Evolutionary conservation across 2,329 filamentous ascomycete genomes (phyloP).

Genomic region (Aspergillus chevalieri): DNA sequence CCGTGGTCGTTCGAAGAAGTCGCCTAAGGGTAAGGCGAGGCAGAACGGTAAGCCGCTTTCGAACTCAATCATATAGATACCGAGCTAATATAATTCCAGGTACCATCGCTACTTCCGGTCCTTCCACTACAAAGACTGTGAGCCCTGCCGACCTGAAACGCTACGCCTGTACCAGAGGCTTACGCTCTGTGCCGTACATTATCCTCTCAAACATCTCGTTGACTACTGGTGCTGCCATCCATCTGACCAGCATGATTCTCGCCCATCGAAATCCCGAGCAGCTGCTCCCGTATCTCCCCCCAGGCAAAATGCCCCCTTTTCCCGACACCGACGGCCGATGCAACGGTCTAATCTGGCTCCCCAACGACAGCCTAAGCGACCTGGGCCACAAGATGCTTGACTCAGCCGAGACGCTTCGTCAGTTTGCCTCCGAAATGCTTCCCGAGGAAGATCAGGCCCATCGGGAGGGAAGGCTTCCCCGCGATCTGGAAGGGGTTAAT

Average conservation of each 20-base stretch:
- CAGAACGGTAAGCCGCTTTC: constrained; percentile 10
- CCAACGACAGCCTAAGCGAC: constrained; percentile 15
- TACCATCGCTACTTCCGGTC: background rate
- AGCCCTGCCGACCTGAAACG: constrained; percentile 13
- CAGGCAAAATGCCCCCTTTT: constrained; percentile 18
- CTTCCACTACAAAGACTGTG: background rate
- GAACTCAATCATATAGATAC: background rate
- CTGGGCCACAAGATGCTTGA: constrained; percentile 17
- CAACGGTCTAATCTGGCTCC: constrained; percentile 26
- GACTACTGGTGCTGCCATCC: constrained; percentile 20
- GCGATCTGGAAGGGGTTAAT: background rate
- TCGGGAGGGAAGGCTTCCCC: constrained; percentile 1
- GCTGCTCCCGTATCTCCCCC: constrained; percentile 24
- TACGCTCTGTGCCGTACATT: constrained; percentile 31
- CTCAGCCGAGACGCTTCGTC: constrained; percentile 10
- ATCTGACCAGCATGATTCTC: constrained; percentile 25
- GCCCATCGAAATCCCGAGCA: constrained; percentile 22
- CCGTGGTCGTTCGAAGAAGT: constrained; percentile 9
- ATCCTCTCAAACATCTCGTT: constrained; percentile 21
- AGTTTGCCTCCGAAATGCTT: constrained; percentile 6
- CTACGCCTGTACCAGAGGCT: constrained; percentile 27
- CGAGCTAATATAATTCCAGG: constrained; percentile 3
- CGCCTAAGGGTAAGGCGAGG: constrained; percentile 13
- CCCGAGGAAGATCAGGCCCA: constrained; percentile 5
- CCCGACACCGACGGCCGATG: constrained; percentile 9